Base-by-base conservation (phyloP, 306 rosid species). In the Luffa aegyptiaca region DNA sequence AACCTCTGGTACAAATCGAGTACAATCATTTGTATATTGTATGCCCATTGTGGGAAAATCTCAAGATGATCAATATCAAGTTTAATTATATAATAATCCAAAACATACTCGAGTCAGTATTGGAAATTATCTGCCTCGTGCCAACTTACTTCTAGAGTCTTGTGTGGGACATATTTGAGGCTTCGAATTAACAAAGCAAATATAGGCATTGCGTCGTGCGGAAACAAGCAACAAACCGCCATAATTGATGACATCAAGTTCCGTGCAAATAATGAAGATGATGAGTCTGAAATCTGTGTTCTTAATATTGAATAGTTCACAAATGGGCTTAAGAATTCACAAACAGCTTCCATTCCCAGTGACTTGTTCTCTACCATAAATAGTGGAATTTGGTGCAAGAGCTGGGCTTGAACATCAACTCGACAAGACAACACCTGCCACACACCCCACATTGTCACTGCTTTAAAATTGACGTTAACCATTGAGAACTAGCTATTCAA, bases 241-340 rank as follows among this genome's bases (percentile, higher is more conserved):
- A 84, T 86, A 92, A 90, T 72, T 1, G 93, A 86, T 0, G 92
- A 92, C 53, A 89, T 76, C 83, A 95, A 77, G 83, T 85, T 86
- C 83, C 87, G 81, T 0, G 89, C 87, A 84, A 95, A 92, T 70
- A 82, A 85, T 75, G 93, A 72, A 3, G 87, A 80, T 21, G 89
- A 64, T 1, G 89, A 85, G 64, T 88, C 97, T 2, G 83, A 83
- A 85, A 83, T 84, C 56, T 84, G 89, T 76, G 89, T 83, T 78
- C 86, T 83, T 78, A 92, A 57, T 75, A 88, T 80, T 12, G 96
- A 89, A 85, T 86, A 92, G 63, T 84, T 70, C 77, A 91, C 68
- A 59, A 93, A 84, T 1, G 98, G 93, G 81, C 88, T 89, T 77
- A 95, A 85, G 80, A 92, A 92, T 66, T 88, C 87, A 69, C 98